A percentile compares a stretch with the other conserved stretches of the same genome.
phyloP scores from a whole-genome alignment of 1,139 yeast species.

The Scheffersomyces illinoinensis region DNA sequence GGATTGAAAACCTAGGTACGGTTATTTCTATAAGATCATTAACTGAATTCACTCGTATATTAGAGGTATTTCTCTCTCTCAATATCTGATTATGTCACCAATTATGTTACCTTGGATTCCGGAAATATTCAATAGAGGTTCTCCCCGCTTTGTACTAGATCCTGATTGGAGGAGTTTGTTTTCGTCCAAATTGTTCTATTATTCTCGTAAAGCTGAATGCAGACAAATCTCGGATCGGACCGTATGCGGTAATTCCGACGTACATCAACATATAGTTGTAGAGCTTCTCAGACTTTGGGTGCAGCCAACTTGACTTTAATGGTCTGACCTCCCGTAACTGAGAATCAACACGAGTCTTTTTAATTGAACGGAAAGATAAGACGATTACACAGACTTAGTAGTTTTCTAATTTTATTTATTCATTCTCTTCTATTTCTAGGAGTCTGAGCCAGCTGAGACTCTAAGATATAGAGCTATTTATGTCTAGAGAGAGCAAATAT shows the following conservation, averaged over 20 bases:
- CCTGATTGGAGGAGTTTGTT: background rate
- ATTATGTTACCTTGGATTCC: background rate
- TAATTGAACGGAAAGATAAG: background rate
- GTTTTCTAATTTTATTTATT: background rate
- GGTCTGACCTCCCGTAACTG: too few relatives aligned
- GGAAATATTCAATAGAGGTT: background rate
- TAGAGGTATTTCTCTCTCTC: background rate
- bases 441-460: background rate
- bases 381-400: too few relatives aligned
- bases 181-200: background rate
- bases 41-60: too few relatives aligned
- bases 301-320: too few relatives aligned
- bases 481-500: background rate
- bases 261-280: too few relatives aligned
- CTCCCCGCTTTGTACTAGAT: background rate
- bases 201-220: background rate
- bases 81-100: background rate
- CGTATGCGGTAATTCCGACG: background rate
- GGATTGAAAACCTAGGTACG: too few relatives aligned
- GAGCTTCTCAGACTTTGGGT: too few relatives aligned
- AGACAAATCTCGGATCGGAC: background rate
- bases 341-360: background rate
- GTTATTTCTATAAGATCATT: background rate
- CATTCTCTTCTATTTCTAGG: background rate
- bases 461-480: background rate